A percentile compares a stretch with the other conserved stretches of the same genome.
Conservation (phyloP, 345 rosid genomes). For the Hibiscus syriacus region DNA sequence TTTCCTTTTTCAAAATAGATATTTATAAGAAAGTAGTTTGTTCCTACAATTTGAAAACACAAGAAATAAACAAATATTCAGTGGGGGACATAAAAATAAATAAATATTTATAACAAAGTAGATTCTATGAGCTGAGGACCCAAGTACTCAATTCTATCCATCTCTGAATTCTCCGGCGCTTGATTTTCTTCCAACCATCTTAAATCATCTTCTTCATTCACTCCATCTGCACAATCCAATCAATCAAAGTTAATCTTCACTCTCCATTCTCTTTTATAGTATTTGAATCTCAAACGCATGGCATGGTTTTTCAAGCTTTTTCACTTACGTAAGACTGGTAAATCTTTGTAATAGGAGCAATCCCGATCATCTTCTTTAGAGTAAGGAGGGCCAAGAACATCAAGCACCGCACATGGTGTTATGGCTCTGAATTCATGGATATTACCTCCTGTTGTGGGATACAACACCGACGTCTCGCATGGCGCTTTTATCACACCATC, state of each 20-base stretch:
- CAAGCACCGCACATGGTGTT: constrained; percentile 61
- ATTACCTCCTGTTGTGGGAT: constrained; percentile 72
- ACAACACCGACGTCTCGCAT: constrained; percentile 50
- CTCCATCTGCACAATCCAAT: constrained; percentile 34
- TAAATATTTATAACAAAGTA: background rate
- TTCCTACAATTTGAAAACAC: too few species aligned
- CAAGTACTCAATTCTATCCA: constrained; percentile 47
- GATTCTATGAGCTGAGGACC: constrained; percentile 43
- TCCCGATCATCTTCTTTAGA: constrained; percentile 49
- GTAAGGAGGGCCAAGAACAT: constrained; percentile 72
- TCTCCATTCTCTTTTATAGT: too few species aligned
- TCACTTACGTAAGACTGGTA: constrained; percentile 37
- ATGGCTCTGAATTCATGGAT: constrained; percentile 58
- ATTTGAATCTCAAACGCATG: too few species aligned
- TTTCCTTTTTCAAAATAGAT: too few species aligned
- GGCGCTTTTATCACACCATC: constrained; percentile 42
- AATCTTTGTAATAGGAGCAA: constrained; percentile 51
- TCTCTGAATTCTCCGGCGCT: constrained; percentile 38
- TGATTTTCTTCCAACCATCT: constrained; percentile 58
- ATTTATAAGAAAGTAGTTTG: too few species aligned
- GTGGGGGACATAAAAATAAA: background rate
- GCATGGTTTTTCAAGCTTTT: too few species aligned
- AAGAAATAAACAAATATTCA: too few species aligned
- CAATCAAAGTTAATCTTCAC: background rate
- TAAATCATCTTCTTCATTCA: constrained; percentile 16